Evolutionary conservation across 129 eudicot species (phyloP).

Genomic region (Solidago caesia): DNA sequence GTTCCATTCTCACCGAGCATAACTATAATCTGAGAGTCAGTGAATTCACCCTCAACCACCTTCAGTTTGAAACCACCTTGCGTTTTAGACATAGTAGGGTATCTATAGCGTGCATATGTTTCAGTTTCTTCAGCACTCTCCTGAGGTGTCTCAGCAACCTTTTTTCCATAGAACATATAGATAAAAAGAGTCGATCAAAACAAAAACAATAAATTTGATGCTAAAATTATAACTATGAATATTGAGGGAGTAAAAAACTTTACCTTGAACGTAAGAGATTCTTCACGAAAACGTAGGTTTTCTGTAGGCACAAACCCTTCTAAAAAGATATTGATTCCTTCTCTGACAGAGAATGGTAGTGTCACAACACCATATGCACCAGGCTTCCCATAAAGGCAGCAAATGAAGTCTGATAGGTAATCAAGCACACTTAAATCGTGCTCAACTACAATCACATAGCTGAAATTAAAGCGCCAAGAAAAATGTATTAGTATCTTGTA

Average conservation of each 20-base stretch:
- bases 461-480: background rate
- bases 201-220: background rate
- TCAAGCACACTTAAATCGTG: slow-evolving; percentile 89
- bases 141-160: slow-evolving; percentile 87
- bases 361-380: slow-evolving; percentile 97
- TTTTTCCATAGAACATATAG: slow-evolving; percentile 9
- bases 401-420: slow-evolving; percentile 89
- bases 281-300: slow-evolving; percentile 82
- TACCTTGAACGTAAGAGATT: slow-evolving; percentile 90
- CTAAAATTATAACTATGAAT: background rate
- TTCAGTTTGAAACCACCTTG: slow-evolving; percentile 76
- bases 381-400: slow-evolving; percentile 89
- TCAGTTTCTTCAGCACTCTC: slow-evolving; percentile 57
- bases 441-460: slow-evolving; percentile 88
- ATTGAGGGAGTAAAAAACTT: background rate
- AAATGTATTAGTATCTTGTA: background rate
- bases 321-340: slow-evolving; percentile 88
- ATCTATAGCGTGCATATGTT: slow-evolving; percentile 75
- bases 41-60: slow-evolving; percentile 85
- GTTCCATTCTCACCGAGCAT: slow-evolving; percentile 98
- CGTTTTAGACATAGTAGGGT: slow-evolving; percentile 74
- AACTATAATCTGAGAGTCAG: slow-evolving; percentile 81
- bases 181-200: background rate
- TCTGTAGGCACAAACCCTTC: slow-evolving; percentile 88
- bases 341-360: slow-evolving; percentile 89